These are phyloP conservation scores for Chaetothyriales sp. DNA, from an alignment of 2,329 filamentous ascomycete species.

Conservation along the genomic window DNA sequence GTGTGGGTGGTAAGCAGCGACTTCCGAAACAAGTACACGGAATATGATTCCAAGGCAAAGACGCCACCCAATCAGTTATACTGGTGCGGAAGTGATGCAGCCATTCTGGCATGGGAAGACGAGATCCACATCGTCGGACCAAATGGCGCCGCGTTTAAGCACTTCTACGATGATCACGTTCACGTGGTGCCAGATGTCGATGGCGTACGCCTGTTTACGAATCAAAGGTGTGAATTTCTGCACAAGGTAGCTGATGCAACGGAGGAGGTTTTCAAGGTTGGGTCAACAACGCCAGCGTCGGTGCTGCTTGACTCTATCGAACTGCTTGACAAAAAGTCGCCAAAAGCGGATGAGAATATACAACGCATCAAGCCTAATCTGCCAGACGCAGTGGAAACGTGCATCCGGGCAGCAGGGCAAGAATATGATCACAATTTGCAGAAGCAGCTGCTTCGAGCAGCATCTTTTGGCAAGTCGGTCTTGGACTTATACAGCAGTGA, in stretches of 20 bases:
- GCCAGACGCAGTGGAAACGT: constrained; percentile 84
- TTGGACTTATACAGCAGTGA: constrained; percentile 96
- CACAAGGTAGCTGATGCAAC: constrained; percentile 81
- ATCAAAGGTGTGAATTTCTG: constrained; percentile 93
- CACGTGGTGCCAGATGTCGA: constrained; percentile 80
- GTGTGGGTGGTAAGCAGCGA: constrained; percentile 91
- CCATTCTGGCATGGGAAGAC: constrained; percentile 92
- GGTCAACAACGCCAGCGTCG: constrained; percentile 76
- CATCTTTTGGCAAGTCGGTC: constrained; percentile 94
- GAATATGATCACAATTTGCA: constrained; percentile 89
- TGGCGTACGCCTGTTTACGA: constrained; percentile 79
- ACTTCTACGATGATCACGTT: constrained; percentile 82
- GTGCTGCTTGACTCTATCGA: constrained; percentile 88
- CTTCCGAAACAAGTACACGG: constrained; percentile 81
- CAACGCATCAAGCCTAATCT: constrained; percentile 80
- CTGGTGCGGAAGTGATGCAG: constrained; percentile 93
- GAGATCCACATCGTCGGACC: constrained; percentile 90
- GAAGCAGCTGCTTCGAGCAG: constrained; percentile 87
- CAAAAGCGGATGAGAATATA: constrained; percentile 95
- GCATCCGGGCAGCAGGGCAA: constrained; percentile 82
- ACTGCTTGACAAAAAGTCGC: constrained; percentile 81
- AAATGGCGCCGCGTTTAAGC: constrained; percentile 56
- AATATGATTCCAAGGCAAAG: constrained; percentile 77
- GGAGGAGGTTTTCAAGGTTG: constrained; percentile 77
- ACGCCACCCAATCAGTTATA: constrained; percentile 77